Percentiles rank a stretch among this genome's conserved stretches.
phyloP scores from a whole-genome alignment of 345 rosid genomes.

The Citrus inodora region DNA sequence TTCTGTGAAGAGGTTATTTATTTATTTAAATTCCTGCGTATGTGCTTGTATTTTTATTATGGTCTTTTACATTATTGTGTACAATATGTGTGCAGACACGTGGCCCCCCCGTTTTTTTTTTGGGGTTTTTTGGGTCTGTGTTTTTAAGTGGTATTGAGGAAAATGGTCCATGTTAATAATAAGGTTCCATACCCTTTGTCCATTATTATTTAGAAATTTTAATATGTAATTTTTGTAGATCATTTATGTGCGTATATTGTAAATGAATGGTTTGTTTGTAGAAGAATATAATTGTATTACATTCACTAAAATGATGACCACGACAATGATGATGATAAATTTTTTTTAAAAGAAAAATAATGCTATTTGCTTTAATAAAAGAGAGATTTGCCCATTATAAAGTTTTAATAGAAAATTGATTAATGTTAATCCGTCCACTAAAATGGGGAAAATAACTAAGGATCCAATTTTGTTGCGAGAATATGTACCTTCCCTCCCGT shows the following conservation, averaged over 20 bases:
- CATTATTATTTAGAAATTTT: no score
- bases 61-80: background rate
- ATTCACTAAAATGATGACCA: no score
- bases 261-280: background rate
- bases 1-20: background rate
- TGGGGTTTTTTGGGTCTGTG: background rate
- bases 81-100: background rate
- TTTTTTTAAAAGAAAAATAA: no score
- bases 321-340: no score
- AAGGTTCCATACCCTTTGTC: background rate
- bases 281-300: background rate
- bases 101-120: background rate
- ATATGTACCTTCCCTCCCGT: background rate
- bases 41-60: background rate
- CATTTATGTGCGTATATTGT: background rate
- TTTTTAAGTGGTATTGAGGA: background rate
- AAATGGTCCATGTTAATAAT: background rate
- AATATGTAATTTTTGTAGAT: background rate
- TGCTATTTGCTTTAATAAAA: no score
- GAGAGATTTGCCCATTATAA: no score
- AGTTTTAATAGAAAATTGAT: no score
- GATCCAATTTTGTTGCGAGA: background rate
- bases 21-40: background rate
- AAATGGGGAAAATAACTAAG: no score
- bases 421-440: no score